Base-by-base conservation (phyloP, 306 rosid species). In the Quercus berberidifolia region DNA sequence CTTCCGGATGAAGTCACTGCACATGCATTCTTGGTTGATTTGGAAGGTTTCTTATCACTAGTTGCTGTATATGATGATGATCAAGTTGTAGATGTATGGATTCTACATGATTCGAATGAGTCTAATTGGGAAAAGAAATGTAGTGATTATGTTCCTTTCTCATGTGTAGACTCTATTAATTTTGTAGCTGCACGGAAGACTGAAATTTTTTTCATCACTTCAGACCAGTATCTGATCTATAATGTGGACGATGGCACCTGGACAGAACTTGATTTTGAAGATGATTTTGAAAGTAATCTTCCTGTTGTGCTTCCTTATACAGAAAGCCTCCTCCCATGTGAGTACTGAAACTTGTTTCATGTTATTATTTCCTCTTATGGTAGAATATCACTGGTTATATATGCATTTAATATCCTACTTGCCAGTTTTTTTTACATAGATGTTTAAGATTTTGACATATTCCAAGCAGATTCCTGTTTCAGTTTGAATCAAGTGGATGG, bases 321-420 rank as follows among this genome's bases (percentile, higher is more conserved):
- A 5, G 65, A 55, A 76, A 70, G 78, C 75, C 79, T 83, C 56
- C 71, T 79, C 57, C 81, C 84, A 43, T 79, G 87, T 83, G 76
- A 83, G 78, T 79, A 41, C 30, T 23, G 55, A 58, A 46, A 58
- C 4, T 60, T 15, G 2, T 5, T 56, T 57, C 35, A 74, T 33
- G 25, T 21, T 33, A 26, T 56, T 17, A 35, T n/a, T 20, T 67
- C 62, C 56, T 75, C 41, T 28, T 13, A 23, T 35, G 67, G 46
- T 28, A 73, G 55, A 31, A 73, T 59, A 33, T 43, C 18, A 38
- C 30, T 25, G 21, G 28, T 62, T 52, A 12, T 38, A 17, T 41
- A 30, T 78, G 18, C 28, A 38, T 57, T 78, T 10, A 15, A 43
- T 68, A 64, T 78, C 25, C 56, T 41, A n/a, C 30, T 18, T 30